phyloP scores from a whole-genome alignment of 805 yeast species.

The Cyberlindnera samutprakarnensis region DNA sequence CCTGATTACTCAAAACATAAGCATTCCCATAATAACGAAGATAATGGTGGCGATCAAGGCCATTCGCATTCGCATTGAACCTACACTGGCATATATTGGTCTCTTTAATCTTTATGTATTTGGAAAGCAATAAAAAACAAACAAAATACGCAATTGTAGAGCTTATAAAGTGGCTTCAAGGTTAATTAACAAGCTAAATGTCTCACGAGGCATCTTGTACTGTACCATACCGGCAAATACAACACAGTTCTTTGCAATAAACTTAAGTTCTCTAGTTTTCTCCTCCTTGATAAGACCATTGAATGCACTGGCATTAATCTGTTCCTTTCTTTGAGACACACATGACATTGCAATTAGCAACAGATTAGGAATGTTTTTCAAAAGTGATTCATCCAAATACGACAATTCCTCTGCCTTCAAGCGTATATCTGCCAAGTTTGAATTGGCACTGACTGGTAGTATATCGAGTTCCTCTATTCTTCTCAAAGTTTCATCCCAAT shows the following conservation, averaged over 20 bases:
- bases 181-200: constrained; percentile 61
- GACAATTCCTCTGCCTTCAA: constrained; percentile 61
- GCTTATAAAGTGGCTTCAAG: constrained; percentile 40
- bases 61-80: no score
- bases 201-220: constrained; percentile 83
- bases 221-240: constrained; percentile 92
- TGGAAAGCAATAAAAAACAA: no score
- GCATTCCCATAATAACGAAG: constrained; percentile 5
- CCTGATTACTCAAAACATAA: constrained; percentile 44
- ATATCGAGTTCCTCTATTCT: constrained; percentile 54
- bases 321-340: constrained; percentile 49
- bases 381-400: constrained; percentile 57
- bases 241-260: constrained; percentile 81
- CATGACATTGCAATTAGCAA: constrained; percentile 78
- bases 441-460: constrained; percentile 47
- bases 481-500: constrained; percentile 52
- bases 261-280: constrained; percentile 46
- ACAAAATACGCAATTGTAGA: no score
- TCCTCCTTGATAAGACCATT: constrained; percentile 43
- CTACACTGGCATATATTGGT: no score
- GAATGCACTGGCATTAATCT: constrained; percentile 28
- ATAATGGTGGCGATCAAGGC: background rate
- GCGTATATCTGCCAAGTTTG: constrained; percentile 36
- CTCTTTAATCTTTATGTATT: no score
- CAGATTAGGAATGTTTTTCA: constrained; percentile 73